Evolutionary conservation across 2,329 filamentous ascomycete species (phyloP), one percentile per base, ranked within the genome.

Genomic region (Arthrinium puccinioides): DNA sequence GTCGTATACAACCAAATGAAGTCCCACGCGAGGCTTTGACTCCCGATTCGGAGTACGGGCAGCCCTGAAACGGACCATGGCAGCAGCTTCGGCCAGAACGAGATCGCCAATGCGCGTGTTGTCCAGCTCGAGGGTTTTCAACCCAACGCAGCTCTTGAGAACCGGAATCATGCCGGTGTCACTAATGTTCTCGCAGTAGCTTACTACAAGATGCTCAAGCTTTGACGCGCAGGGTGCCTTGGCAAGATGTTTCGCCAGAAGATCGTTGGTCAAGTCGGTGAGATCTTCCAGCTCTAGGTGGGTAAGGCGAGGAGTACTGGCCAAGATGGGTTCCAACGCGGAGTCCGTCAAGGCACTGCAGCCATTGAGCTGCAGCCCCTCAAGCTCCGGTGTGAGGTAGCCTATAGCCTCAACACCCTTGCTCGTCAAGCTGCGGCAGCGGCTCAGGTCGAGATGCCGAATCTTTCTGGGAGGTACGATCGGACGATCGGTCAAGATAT

Each of bases 231-330:
- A 94, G 0, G 87, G 82, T 0, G 87, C 76, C 49, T 78, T 82
- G 32, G 87, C 80, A 7, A 98, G 69, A 43, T 84, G 77, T 38
- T 87, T 73, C 0, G 72, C 73, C 3, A 96, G 65, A 1, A 87
- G 66, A 4, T 67, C 63, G 54, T 97, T 94, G 14, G 84, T 89
- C 11, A 97, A 64, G 20, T 80, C 70, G 5, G 79, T 72, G 10
- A 96, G 69, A 49, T 96, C 89, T 60, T 98, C 92, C 3, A 97
- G 65, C 48, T 97, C 92, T 28, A 98, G 70, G 54, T 94, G 87
- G 0, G 86, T 89, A 14, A 98, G 73, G 5, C 74, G 70, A 1
- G 87, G 84, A 1, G 84, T 77, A 0, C 86, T 86, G 5, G 79
- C 79, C 3, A 97, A 64, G 15, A 97, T 69, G 2, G 78, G 72